Evolutionary conservation across 495 filamentous ascomycete genomes (phyloP), one percentile per base, ranked within the genome.

Genomic region (Massariosphaeria phaeospora): DNA sequence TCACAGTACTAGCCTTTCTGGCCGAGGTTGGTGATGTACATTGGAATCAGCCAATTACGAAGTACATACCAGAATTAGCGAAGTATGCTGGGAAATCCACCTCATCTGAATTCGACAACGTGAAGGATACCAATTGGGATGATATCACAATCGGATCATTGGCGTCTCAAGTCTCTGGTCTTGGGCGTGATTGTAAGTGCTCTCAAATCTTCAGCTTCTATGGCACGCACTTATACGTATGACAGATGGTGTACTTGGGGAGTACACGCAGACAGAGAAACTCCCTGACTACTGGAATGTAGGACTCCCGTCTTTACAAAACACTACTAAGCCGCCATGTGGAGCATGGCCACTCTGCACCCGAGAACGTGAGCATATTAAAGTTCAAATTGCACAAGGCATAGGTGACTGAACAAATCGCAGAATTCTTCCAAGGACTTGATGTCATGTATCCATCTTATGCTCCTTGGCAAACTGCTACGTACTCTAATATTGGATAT

Each of bases 401-500:
- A n/a, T n/a, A n/a, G n/a, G 34, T 13, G 3, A 38, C n/a, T 15
- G 3, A 31, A 5, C 15, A 15, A 18, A n/a, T 47, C 1, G 8
- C 24, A 44, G 49, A 52, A 23, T 42, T 52, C 24, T 43, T 52
- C 6, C n/a, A 42, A 23, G 49, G 49, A 21, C 17, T 52, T 11
- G 30, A 33, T 24, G 44, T 30, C 6, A 42, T 52, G 38, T 52
- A 52, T 13, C 49, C 49, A 5, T 43, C 38, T 8, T 40, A 2
- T 30, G 25, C 49, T 11, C 29, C 36, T 17, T 52, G 49, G 49
- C 26, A 72, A 7, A 77, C 73, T 4, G 74, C 80, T 0, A 71
- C 73, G 12, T 84, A 83, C 64, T 79, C 79, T 10, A 81, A 83
- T 64, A 73, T 71, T 2, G 78, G 70, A 0, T 81, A 72, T 54